Base-by-base conservation (phyloP, 164 flowering plant genomes). In the Echeveria elegans region DNA sequence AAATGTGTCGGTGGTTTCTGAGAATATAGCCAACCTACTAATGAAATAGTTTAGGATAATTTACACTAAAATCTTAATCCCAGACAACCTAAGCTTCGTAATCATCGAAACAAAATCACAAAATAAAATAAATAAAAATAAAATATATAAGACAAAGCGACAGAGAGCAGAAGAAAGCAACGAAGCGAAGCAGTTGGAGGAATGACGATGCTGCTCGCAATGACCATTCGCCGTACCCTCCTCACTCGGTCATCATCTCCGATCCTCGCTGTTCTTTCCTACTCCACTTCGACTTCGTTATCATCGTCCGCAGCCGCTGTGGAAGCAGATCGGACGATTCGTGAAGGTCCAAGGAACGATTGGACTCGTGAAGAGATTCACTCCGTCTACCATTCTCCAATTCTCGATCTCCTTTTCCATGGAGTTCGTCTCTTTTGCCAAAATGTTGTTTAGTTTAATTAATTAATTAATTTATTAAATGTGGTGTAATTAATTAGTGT, bases 381-480 rank as follows among this genome's bases (percentile, higher is more conserved):
- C 36, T 80, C 86, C 70, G 63, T 92, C 41, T 88, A 92, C 71
- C 88, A 86, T 68, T 91, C 97, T 65, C 99, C 99, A 19, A 66
- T 89, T 71, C 92, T 95, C 58, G 97, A 95, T 79, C 97, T 95
- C 68, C 96, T 95, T 66, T 92, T 89, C 77, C 94, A 89, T 72
- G 97, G 96, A 19, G 97, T 94, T n/a, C 65, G 83, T 77, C 6
- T n/a, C 29, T 48, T 26, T 52, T 23, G 66, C 41, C 53, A 61
- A 29, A 43, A 70, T 48, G 4, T 4, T 50, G 23, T 48, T 61
- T 10, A 64, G 23, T 68, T 37, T 6, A 2, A n/a, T 67, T 18
- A 21, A 47, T 26, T 28, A 16, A 5, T 5, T 5, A 16, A 29
- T 62, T 56, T 53, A 0, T 19, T 14, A 36, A 7, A 31, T 38